A percentile compares a stretch with the other conserved stretches of the same genome.
phyloP scores from a whole-genome alignment of 805 yeast species.

The Lachancea cidri region DNA sequence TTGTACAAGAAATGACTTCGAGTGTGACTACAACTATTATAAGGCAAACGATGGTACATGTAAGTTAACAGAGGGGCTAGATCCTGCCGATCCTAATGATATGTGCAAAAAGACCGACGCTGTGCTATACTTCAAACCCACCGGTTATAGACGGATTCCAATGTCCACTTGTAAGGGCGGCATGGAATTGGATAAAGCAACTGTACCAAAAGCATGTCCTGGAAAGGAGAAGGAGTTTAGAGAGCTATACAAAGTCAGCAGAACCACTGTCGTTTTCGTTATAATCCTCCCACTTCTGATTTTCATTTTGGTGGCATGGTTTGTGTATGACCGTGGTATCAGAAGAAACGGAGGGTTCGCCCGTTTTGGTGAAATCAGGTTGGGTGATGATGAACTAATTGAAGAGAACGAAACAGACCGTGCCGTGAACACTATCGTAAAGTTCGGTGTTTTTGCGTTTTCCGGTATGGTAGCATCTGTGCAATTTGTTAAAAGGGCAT shows the following conservation, averaged over 20 bases:
- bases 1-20: constrained; percentile 83
- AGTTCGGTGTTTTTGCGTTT: constrained; percentile 46
- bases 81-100: constrained; percentile 58
- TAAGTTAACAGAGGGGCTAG: constrained; percentile 67
- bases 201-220: constrained; percentile 73
- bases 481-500: constrained; percentile 16
- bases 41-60: constrained; percentile 78
- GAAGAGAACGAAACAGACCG: constrained; percentile 60
- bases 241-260: constrained; percentile 49
- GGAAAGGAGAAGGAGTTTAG: constrained; percentile 68
- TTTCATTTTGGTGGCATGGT: constrained; percentile 53
- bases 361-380: constrained; percentile 78
- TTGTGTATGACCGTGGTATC: constrained; percentile 76
- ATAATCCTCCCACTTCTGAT: constrained; percentile 50
- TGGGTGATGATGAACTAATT: constrained; percentile 66
- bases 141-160: constrained; percentile 88
- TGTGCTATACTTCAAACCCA: constrained; percentile 75
- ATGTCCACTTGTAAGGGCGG: constrained; percentile 86
- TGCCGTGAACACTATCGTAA: constrained; percentile 53
- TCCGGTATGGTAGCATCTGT: constrained; percentile 34
- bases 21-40: constrained; percentile 85
- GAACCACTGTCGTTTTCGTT: constrained; percentile 48
- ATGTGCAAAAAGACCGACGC: constrained; percentile 51
- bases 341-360: constrained; percentile 72
- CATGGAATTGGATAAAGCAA: constrained; percentile 52